These are phyloP conservation scores for Calonectria crousiana DNA, from an alignment of 2,329 filamentous ascomycete species.

Conservation along the genomic window DNA sequence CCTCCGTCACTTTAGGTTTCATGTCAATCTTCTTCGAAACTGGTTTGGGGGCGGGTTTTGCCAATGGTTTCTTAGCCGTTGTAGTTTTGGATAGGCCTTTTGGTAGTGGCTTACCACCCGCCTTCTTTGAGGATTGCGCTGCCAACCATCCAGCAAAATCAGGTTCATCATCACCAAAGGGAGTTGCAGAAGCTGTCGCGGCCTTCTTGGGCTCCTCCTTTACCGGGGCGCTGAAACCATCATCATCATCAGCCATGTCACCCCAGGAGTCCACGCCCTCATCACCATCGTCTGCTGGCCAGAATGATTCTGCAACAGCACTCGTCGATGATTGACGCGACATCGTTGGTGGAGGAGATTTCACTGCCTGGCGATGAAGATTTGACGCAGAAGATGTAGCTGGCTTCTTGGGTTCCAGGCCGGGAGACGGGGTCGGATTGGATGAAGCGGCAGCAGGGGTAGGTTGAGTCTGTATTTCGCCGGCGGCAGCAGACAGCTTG, in stretches of 20 bases:
- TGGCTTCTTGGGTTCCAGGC: slow-evolving; percentile 51
- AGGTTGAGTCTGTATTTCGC: slow-evolving; percentile 80
- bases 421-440: slow-evolving; percentile 56
- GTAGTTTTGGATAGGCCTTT: slow-evolving; percentile 82
- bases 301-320: slow-evolving; percentile 62
- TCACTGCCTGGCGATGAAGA: slow-evolving; percentile 71
- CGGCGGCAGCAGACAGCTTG: slow-evolving; percentile 85
- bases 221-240: slow-evolving; percentile 54
- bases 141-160: slow-evolving; percentile 97
- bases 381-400: slow-evolving; percentile 66
- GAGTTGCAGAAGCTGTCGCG: slow-evolving; percentile 53
- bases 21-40: slow-evolving; percentile 76
- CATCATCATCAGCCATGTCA: slow-evolving; percentile 70
- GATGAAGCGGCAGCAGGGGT: slow-evolving; percentile 57
- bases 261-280: slow-evolving; percentile 84
- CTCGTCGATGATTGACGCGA: slow-evolving; percentile 63
- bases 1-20: slow-evolving; percentile 71
- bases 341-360: slow-evolving; percentile 60
- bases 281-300: slow-evolving; percentile 67
- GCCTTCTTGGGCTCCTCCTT: slow-evolving; percentile 46
- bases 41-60: slow-evolving; percentile 59
- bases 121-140: slow-evolving; percentile 84
- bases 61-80: slow-evolving; percentile 54
- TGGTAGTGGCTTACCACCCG: slow-evolving; percentile 74
- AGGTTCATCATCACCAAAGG: slow-evolving; percentile 89